Evolutionary conservation across 139 green algal genomes (phyloP).

Genomic region (Chlorella sp.): DNA sequence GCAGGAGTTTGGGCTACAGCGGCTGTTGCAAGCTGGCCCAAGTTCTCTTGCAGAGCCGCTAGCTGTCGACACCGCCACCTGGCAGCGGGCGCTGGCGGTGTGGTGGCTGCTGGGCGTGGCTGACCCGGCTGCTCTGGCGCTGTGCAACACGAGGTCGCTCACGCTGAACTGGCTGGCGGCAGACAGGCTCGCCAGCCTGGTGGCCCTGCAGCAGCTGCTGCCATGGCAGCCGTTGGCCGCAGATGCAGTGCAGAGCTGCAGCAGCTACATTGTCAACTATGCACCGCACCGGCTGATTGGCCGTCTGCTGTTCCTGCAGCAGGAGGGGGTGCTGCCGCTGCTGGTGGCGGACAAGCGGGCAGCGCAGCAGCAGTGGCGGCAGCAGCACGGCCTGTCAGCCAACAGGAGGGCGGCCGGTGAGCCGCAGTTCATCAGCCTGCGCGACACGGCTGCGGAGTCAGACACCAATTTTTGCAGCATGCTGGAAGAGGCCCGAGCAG

Average conservation of each 20-base stretch:
- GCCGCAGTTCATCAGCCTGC: conserved; percentile 4
- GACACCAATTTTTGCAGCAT: conserved; percentile 3
- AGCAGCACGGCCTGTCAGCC: neutral
- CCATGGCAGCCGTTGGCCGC: neutral
- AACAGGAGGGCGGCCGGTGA: neutral
- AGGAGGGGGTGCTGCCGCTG: neutral
- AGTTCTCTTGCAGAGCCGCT: neutral
- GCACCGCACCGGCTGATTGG: neutral
- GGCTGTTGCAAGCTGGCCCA: neutral
- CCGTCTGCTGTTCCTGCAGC: conserved; percentile 15
- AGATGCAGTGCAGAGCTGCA: neutral
- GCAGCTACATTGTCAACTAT: neutral
- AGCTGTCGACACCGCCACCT: neutral
- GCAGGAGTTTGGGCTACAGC: neutral
- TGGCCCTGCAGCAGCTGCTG: conserved; percentile 19
- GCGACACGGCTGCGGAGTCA: neutral
- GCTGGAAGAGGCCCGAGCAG: neutral
- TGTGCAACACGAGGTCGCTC: neutral
- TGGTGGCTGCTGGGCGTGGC: neutral
- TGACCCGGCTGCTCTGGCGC: neutral
- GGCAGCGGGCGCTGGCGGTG: conserved; percentile 4
- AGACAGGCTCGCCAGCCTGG: neutral
- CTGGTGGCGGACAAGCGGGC: neutral
- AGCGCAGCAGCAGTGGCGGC: neutral
- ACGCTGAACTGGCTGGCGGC: neutral